Conservation (phyloP, 2,329 filamentous ascomycete species). For the Cadophora sp. region DNA sequence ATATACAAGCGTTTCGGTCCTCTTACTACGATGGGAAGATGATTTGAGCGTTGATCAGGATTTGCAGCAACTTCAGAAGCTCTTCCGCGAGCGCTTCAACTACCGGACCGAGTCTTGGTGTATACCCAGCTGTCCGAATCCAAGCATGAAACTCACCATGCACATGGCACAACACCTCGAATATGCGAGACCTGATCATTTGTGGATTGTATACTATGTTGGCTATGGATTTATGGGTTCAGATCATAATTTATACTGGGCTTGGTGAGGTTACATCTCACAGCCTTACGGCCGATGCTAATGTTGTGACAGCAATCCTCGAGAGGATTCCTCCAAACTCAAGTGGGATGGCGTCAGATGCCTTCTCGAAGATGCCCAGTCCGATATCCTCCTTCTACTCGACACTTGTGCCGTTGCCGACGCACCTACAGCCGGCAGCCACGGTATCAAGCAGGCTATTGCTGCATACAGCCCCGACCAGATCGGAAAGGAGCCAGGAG, state of each 20-base stretch:
- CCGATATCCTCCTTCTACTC: slow-evolving; percentile 67
- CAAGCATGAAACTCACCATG: slow-evolving; percentile 66
- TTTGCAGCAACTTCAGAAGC: slow-evolving; percentile 59
- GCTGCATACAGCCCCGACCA: slow-evolving; percentile 64
- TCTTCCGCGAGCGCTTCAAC: slow-evolving; percentile 65
- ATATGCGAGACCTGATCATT: slow-evolving; percentile 61
- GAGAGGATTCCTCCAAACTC: slow-evolving; percentile 64
- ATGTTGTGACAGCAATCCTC: slow-evolving; percentile 56
- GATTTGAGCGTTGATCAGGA: slow-evolving; percentile 61
- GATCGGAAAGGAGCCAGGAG: slow-evolving; percentile 50
- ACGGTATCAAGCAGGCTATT: slow-evolving; percentile 67
- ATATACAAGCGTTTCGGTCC: slow-evolving; percentile 64
- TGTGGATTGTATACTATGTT: slow-evolving; percentile 70
- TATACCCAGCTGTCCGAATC: slow-evolving; percentile 65
- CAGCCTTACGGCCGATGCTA: slow-evolving; percentile 44
- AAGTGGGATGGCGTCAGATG: slow-evolving; percentile 70
- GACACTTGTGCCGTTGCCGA: slow-evolving; percentile 67
- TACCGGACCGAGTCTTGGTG: slow-evolving; percentile 66
- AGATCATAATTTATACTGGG: slow-evolving; percentile 70
- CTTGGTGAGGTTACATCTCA: slow-evolving; percentile 58
- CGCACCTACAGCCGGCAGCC: slow-evolving; percentile 55
- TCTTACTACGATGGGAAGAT: slow-evolving; percentile 68
- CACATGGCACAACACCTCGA: slow-evolving; percentile 67
- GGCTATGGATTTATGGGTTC: slow-evolving; percentile 64
- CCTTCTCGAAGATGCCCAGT: slow-evolving; percentile 66